phyloP scores from a whole-genome alignment of 2,329 filamentous ascomycete genomes.

The Cyclaneusma minus region DNA sequence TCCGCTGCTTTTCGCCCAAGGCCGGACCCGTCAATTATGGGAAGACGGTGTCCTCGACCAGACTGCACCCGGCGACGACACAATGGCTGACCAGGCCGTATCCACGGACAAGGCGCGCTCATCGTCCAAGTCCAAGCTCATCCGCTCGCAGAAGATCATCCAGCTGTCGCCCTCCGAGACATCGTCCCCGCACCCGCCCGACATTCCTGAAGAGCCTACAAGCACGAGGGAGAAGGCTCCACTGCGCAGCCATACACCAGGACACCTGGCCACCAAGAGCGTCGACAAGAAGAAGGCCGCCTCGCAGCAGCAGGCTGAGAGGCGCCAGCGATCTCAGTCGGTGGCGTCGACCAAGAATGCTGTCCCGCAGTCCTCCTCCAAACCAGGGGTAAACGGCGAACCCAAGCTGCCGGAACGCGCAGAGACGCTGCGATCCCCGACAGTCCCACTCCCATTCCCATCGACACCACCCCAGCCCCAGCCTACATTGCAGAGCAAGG shows the following conservation, averaged over 20 bases:
- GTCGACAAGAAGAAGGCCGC: slow-evolving; percentile 19
- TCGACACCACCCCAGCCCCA: background rate
- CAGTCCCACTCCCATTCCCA: slow-evolving; percentile 10
- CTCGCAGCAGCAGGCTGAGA: slow-evolving; percentile 13
- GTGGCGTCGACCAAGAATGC: slow-evolving; percentile 14
- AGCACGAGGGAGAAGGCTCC: slow-evolving; percentile 21
- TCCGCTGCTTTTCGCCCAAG: too few species aligned
- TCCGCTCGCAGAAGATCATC: slow-evolving; percentile 38
- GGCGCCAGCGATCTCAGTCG: slow-evolving; percentile 19
- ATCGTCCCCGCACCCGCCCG: slow-evolving; percentile 17
- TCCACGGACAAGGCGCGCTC: slow-evolving; percentile 18
- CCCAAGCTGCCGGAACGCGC: slow-evolving; percentile 8
- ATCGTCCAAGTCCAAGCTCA: slow-evolving; percentile 25
- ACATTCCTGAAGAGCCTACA: slow-evolving; percentile 22
- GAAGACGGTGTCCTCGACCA: too few species aligned
- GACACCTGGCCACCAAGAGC: slow-evolving; percentile 43
- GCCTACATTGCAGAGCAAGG: slow-evolving; percentile 6
- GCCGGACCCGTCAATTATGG: too few species aligned
- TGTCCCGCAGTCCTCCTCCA: slow-evolving; percentile 3
- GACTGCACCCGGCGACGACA: too few species aligned
- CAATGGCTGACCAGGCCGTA: slow-evolving; percentile 18
- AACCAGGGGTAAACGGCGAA: too few species aligned
- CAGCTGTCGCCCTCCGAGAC: slow-evolving; percentile 20
- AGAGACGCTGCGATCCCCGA: slow-evolving; percentile 13
- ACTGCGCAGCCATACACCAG: slow-evolving; percentile 44